These are phyloP conservation scores for Fraxinus anomala DNA, from an alignment of 257 asterid species.

Conservation along the genomic window DNA sequence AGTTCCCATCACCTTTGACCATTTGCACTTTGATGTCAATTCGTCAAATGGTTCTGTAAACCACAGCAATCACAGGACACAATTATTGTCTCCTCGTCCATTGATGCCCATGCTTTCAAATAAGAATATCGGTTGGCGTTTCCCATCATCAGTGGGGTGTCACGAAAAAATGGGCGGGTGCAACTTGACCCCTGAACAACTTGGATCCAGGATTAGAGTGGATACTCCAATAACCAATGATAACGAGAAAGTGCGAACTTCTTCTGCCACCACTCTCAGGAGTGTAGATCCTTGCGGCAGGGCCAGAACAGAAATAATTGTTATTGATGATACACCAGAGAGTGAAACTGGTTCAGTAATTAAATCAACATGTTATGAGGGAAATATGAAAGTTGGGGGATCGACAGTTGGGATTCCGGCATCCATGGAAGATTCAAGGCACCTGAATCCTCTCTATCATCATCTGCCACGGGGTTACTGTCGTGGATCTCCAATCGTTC, in stretches of 20 bases:
- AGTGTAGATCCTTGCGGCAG: slow-evolving; percentile 33
- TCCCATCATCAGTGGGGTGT: slow-evolving; percentile 31
- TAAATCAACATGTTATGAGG: slow-evolving; percentile 20
- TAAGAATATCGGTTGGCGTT: slow-evolving; percentile 29
- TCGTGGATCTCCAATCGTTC: slow-evolving; percentile 35
- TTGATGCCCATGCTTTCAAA: slow-evolving; percentile 38
- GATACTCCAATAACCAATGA: slow-evolving; percentile 29
- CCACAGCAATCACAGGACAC: slow-evolving; percentile 34
- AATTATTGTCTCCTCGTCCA: slow-evolving; percentile 30
- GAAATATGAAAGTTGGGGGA: slow-evolving; percentile 26
- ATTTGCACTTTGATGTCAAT: slow-evolving; percentile 34
- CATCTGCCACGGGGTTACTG: slow-evolving; percentile 37
- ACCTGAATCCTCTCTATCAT: slow-evolving; percentile 33
- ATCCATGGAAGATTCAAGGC: slow-evolving; percentile 33
- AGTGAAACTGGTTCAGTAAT: slow-evolving; percentile 25
- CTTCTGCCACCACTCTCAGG: slow-evolving; percentile 21
- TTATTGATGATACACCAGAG: slow-evolving; percentile 53
- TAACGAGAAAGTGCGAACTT: slow-evolving; percentile 26
- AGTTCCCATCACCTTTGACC: slow-evolving; percentile 31
- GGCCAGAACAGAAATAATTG: slow-evolving; percentile 40
- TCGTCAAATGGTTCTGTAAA: slow-evolving; percentile 38
- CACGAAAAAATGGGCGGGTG: slow-evolving; percentile 34
- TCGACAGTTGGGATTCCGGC: slow-evolving; percentile 25
- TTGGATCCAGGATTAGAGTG: slow-evolving; percentile 31
- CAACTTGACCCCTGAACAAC: slow-evolving; percentile 32